phyloP scores from a whole-genome alignment of 495 filamentous ascomycete genomes.

The Penicillium fimorum region DNA sequence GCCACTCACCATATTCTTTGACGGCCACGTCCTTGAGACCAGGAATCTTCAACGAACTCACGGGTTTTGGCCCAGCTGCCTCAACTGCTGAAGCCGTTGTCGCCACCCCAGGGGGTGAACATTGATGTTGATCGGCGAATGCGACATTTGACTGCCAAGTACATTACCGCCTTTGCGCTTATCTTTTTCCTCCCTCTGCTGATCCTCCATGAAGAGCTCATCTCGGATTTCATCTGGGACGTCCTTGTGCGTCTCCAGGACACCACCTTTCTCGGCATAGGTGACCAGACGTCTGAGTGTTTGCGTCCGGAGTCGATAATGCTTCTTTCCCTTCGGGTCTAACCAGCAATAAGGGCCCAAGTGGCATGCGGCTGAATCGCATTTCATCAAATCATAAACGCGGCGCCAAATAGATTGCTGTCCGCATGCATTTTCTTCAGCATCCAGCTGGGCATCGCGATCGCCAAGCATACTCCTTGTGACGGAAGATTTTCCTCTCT shows the following conservation, averaged over 20 bases:
- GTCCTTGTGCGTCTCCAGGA: constrained; percentile 27
- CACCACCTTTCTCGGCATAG: constrained; percentile 24
- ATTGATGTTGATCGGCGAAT: constrained; percentile 28
- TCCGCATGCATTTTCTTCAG: constrained; percentile 26
- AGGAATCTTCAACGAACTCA: too few species aligned
- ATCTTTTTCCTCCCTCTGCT: constrained; percentile 26
- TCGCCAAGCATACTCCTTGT: too few species aligned
- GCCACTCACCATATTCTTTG: too few species aligned
- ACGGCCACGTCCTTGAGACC: too few species aligned
- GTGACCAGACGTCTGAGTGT: constrained; percentile 27
- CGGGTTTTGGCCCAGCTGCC: too few species aligned
- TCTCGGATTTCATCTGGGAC: constrained; percentile 19
- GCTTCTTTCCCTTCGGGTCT: constrained; percentile 32
- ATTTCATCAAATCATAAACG: constrained; percentile 33
- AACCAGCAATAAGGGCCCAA: constrained; percentile 32
- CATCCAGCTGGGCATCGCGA: too few species aligned
- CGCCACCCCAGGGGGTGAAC: too few species aligned
- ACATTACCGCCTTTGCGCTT: constrained; percentile 18
- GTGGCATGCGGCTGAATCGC: constrained; percentile 25
- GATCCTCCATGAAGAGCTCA: constrained; percentile 28
- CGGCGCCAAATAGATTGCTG: constrained; percentile 24
- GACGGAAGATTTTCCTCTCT: constrained; percentile 21
- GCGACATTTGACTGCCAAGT: neutral
- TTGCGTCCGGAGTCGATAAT: constrained; percentile 31
- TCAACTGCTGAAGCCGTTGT: too few species aligned